phyloP scores from a whole-genome alignment of 2,329 filamentous ascomycete genomes.

The Sordariomycetes sp. region DNA sequence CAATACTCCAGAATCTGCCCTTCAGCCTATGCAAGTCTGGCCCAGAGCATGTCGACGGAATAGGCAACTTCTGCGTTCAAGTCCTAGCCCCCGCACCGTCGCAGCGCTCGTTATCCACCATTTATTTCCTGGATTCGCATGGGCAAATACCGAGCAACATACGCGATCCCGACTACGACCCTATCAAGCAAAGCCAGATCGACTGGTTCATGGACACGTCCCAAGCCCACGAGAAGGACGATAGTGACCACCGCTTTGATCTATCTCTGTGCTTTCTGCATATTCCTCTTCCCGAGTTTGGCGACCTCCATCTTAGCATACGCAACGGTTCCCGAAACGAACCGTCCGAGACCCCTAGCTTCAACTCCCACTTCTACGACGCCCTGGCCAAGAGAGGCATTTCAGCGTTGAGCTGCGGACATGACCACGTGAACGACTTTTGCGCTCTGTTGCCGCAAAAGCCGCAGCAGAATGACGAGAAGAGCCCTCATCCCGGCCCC shows the following conservation, averaged over 20 bases:
- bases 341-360: conserved; percentile 73
- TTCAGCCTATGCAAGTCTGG: conserved; percentile 79
- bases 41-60: conserved; percentile 72
- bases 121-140: conserved; percentile 91
- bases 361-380: conserved; percentile 85
- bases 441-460: conserved; percentile 49
- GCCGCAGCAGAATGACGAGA: conserved; percentile 18
- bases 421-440: conserved; percentile 97
- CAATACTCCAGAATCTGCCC: conserved; percentile 72
- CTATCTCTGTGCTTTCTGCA: conserved; percentile 77
- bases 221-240: conserved; percentile 45
- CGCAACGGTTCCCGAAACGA: conserved; percentile 62
- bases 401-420: conserved; percentile 80
- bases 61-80: conserved; percentile 92
- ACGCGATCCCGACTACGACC: conserved; percentile 84
- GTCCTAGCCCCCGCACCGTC: conserved; percentile 69
- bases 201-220: conserved; percentile 62
- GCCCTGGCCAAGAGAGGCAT: conserved; percentile 79
- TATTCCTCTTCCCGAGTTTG: conserved; percentile 88
- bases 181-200: conserved; percentile 90
- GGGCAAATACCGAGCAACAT: conserved; percentile 83
- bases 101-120: conserved; percentile 81
- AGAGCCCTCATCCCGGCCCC: conserved; percentile 48
- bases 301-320: conserved; percentile 37
- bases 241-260: conserved; percentile 40